A percentile compares a stretch with the other conserved stretches of the same genome.
phyloP scores from a whole-genome alignment of 1,139 yeast genomes.

The Meyerozyma carpophila region DNA sequence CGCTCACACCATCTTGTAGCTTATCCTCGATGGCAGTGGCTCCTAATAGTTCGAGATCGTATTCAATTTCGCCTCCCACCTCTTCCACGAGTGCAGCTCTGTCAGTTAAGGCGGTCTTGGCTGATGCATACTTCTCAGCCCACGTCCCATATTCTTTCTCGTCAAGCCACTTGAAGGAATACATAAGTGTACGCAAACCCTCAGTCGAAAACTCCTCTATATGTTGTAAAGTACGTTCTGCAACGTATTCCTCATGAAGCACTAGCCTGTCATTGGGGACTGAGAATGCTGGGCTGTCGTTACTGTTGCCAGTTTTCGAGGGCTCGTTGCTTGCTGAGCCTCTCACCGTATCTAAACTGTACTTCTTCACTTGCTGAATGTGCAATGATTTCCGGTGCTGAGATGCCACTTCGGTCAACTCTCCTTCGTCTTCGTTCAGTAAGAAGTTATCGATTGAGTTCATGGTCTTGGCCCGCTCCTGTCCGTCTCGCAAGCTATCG shows the following conservation, averaged over 20 bases:
- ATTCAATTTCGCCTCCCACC: conserved; percentile 70
- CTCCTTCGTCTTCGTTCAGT: conserved; percentile 47
- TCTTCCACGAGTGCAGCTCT: conserved; percentile 64
- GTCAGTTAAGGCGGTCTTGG: conserved; percentile 69
- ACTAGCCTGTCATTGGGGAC: conserved; percentile 60
- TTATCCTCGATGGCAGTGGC: conserved; percentile 98
- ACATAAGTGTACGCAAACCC: conserved; percentile 84
- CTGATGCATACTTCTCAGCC: conserved; percentile 63
- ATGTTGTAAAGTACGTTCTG: conserved; percentile 84
- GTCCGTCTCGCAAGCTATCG: conserved; percentile 14
- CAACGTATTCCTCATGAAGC: conserved; percentile 68
- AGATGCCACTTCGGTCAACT: conserved; percentile 53
- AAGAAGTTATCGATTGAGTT: conserved; percentile 55
- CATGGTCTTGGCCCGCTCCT: conserved; percentile 21
- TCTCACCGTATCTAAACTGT: conserved; percentile 29
- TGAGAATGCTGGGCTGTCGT: conserved; percentile 1
- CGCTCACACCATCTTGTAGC: conserved; percentile 92
- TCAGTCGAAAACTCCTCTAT: conserved; percentile 93
- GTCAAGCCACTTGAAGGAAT: conserved; percentile 71
- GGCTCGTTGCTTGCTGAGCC: neutral
- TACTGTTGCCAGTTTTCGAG: neutral
- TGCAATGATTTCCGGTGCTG: conserved; percentile 62
- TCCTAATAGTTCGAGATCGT: conserved; percentile 63
- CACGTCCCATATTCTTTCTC: conserved; percentile 57
- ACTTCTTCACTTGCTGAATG: conserved; percentile 53